Conservation (phyloP, 257 asterid genomes). For the Paraleonurus japonicus region DNA sequence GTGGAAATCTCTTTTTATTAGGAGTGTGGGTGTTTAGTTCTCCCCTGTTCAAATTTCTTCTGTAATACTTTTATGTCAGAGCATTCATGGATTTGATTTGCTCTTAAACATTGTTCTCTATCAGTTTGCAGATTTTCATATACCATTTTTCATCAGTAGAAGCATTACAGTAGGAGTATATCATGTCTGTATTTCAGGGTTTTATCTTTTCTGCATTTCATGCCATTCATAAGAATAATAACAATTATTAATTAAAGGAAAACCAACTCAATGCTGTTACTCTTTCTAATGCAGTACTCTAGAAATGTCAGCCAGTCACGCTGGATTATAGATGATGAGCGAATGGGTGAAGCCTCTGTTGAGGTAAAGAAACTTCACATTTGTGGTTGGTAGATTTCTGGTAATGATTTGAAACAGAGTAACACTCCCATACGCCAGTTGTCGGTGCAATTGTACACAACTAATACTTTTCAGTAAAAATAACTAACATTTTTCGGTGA, state of each 20-base stretch:
- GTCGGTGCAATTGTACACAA: too few species aligned
- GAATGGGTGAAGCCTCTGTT: conserved; percentile 97
- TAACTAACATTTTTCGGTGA: too few species aligned
- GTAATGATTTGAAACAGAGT: conserved; percentile 5
- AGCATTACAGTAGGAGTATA: not conserved
- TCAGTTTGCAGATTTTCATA: not conserved
- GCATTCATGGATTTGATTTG: not conserved
- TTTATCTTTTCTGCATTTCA: conserved; percentile 1
- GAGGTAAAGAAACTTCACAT: conserved; percentile 53
- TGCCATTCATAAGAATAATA: not conserved
- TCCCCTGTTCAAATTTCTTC: not conserved
- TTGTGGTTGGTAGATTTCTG: conserved; percentile 12
- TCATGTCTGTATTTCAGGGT: conserved; percentile 3
- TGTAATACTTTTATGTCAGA: not conserved
- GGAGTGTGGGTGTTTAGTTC: too few species aligned
- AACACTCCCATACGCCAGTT: too few species aligned
- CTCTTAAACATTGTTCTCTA: not conserved
- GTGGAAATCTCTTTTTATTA: too few species aligned
- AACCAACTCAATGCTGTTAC: conserved; percentile 8
- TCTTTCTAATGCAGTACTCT: conserved; percentile 61
- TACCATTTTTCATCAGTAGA: not conserved
- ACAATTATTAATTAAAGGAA: not conserved
- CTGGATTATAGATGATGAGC: conserved; percentile 94
- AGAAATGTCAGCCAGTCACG: conserved; percentile 94
- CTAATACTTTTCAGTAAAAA: too few species aligned